Evolutionary conservation across 2,329 filamentous ascomycete genomes (phyloP).

Genomic region (Berkeleyomyces basicola): DNA sequence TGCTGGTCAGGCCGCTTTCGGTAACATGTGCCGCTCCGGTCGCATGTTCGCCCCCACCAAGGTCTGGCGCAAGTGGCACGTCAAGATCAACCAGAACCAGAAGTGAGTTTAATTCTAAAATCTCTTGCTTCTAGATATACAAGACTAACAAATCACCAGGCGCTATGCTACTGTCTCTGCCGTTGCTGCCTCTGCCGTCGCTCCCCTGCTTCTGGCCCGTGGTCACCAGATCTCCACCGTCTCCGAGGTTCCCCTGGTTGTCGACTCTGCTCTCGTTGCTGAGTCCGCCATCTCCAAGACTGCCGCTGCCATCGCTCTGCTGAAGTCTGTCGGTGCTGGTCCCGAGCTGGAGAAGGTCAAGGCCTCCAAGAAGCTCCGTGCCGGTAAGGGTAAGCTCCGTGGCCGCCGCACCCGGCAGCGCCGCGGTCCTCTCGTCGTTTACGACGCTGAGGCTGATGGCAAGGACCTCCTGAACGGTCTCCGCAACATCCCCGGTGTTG

Average conservation of each 20-base stretch:
- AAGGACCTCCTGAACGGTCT: constrained; percentile 86
- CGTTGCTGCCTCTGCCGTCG: constrained; percentile 87
- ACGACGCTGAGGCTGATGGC: constrained; percentile 89
- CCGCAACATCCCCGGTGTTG: constrained; percentile 97
- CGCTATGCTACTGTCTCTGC: constrained; percentile 97
- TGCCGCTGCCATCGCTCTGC: constrained; percentile 65
- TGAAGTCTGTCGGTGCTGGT: constrained; percentile 81
- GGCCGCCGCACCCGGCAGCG: constrained; percentile 94
- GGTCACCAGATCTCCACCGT: constrained; percentile 88
- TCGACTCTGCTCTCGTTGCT: constrained; percentile 82
- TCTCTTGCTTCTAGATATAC: neutral
- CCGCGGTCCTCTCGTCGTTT: constrained; percentile 93
- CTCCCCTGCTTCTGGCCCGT: constrained; percentile 88
- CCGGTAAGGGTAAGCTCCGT: constrained; percentile 97
- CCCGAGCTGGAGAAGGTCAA: constrained; percentile 90
- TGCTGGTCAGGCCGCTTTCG: constrained; percentile 98
- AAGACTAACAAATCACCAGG: constrained; percentile 30
- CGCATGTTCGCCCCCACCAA: constrained; percentile 99
- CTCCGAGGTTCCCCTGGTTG: constrained; percentile 90
- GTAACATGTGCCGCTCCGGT: constrained; percentile 99
- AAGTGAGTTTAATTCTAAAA: constrained; percentile 44
- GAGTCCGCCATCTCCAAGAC: constrained; percentile 72
- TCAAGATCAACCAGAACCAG: constrained; percentile 99
- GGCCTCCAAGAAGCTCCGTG: constrained; percentile 88
- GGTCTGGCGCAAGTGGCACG: constrained; percentile 99